Percentiles rank a stretch among this genome's conserved stretches.
Evolutionary conservation across 345 rosid species (phyloP).

Genomic region (Cardamine chenopodiifolia): DNA sequence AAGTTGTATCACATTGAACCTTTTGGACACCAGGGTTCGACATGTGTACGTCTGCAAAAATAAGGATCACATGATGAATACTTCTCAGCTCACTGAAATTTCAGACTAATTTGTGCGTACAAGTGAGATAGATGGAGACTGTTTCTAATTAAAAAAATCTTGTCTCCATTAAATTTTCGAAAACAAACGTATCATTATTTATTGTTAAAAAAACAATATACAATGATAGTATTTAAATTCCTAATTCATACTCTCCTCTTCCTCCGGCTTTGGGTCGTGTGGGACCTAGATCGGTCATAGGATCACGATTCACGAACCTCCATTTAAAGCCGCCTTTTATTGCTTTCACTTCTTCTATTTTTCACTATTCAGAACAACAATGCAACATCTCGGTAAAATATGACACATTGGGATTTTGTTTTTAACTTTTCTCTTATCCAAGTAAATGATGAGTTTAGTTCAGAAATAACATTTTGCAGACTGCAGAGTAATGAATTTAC

Average conservation of each 20-base stretch:
- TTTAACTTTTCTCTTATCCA: neutral
- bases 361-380: neutral
- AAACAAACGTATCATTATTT: neutral
- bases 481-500: conserved; percentile 10
- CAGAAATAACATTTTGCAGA: conserved; percentile 1
- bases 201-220: neutral
- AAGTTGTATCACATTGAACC: neutral
- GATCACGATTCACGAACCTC: neutral
- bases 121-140: neutral
- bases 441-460: conserved; percentile 12
- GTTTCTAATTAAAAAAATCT: neutral
- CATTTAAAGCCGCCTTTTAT: neutral
- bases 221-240: neutral
- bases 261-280: conserved; percentile 11
- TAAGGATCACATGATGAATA: conserved; percentile 1
- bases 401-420: neutral
- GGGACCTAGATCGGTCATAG: neutral
- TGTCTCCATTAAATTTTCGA: neutral
- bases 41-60: neutral
- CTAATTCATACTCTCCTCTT: neutral
- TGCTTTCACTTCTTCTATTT: conserved; percentile 11
- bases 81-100: neutral
- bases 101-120: conserved; percentile 1
- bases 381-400: neutral
- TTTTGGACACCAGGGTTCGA: neutral